These are phyloP conservation scores for Pulveroboletus sp. DNA, from an alignment of 1,284 basidiomycete species.

Conservation along the genomic window DNA sequence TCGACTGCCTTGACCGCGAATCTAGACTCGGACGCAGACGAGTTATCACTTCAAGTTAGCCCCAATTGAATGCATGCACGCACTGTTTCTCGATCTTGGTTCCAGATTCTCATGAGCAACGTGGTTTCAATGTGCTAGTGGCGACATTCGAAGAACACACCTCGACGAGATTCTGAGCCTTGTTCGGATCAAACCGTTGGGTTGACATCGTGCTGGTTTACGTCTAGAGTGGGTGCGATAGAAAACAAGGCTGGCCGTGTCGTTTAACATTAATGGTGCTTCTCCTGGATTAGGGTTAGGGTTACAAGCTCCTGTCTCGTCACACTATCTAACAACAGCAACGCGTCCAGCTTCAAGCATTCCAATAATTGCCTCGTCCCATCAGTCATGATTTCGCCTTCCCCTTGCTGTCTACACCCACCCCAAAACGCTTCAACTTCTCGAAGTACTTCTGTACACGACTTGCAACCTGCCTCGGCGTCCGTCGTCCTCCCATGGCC, in stretches of 20 bases:
- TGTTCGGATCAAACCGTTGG: constrained; percentile 76
- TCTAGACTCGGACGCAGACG: constrained; percentile 41
- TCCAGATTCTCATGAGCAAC: constrained; percentile 22
- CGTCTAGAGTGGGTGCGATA: constrained; percentile 37
- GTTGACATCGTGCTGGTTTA: constrained; percentile 33
- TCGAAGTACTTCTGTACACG: constrained; percentile 84
- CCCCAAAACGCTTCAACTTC: constrained; percentile 73
- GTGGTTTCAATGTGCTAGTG: constrained; percentile 20
- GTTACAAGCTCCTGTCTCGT: background rate
- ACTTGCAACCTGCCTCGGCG: constrained; percentile 80
- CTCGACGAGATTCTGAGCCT: constrained; percentile 86
- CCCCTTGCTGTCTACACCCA: constrained; percentile 44
- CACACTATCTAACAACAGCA: too few relatives aligned
- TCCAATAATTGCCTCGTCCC: background rate
- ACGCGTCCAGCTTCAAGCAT: background rate
- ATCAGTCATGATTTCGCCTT: constrained; percentile 28
- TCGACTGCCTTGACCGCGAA: constrained; percentile 97
- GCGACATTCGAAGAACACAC: constrained; percentile 43
- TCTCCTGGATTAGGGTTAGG: constrained; percentile 31
- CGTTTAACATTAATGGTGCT: background rate
- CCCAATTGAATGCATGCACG: constrained; percentile 36
- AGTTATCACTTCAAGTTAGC: constrained; percentile 23
- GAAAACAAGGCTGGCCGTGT: constrained; percentile 45
- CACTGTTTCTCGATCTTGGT: constrained; percentile 93
- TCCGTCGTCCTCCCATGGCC: constrained; percentile 73